Base-by-base conservation (phyloP, 129 eudicot genomes). In the Ambrosia trifida region DNA sequence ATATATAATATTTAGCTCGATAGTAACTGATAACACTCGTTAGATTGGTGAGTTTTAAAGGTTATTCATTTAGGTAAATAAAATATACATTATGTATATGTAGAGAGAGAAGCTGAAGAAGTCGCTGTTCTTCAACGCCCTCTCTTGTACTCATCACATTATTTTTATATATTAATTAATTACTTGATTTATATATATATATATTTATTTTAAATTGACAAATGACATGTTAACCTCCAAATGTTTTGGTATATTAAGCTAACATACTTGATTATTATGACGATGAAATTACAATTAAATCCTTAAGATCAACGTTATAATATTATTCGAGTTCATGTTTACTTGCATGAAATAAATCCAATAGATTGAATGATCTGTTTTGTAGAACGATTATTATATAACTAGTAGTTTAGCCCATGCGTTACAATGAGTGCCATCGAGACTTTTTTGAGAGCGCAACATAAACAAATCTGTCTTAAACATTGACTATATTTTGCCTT, bases 121-220 rank as follows among this genome's bases (percentile, higher is more conserved):
- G 77, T 64, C 72, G 79, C 66, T 75, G 67, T 75, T 66, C 59
- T 54, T 66, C 49, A 75, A 54, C 66, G 64, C 79, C 79, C 79
- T 75, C 79, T 75, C 56, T 66, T 75, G 73, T 75, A 75, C 79
- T 75, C 73, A 0, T 24, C 66, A 66, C 67, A 41, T 47, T 47
- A 75, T 53, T 40, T 53, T 9, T 30, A 65, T 74, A 17, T 9
- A 31, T 35, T 62, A 24, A 18, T 50, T 45, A 61, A 45, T 10
- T 45, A 5, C 7, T 58, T 36, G 2, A 16, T 61, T 31, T 71
- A 40, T 46, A 45, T 33, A n/a, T n/a, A n/a, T n/a, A n/a, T n/a
- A 11, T 24, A 36, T 64, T n/a, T 64, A 7, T 38, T 75, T 41
- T 62, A 35, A 33, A 18, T 61, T 62, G 46, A 44, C 68, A 49